Conservation (phyloP, 2,329 filamentous ascomycete species). For the Trichoderma sp. region DNA sequence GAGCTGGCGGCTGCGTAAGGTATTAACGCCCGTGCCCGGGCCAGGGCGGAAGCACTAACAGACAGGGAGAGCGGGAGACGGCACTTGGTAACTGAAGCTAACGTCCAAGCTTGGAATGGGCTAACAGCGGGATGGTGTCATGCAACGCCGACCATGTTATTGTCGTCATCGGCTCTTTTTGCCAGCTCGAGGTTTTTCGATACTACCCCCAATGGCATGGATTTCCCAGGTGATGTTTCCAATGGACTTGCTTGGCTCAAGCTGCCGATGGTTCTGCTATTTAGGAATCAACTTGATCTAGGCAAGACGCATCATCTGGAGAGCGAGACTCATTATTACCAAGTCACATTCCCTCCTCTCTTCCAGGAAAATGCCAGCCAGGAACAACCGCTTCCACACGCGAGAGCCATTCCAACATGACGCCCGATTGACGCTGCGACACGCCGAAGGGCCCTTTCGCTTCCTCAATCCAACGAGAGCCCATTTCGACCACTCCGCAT, state of each 20-base stretch:
- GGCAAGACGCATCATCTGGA: neutral
- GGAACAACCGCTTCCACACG: slow-evolving; percentile 25
- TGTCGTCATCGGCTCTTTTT: slow-evolving; percentile 22
- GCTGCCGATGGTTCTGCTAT: neutral
- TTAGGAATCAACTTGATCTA: neutral
- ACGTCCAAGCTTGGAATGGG: neutral
- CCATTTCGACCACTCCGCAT: slow-evolving; percentile 22
- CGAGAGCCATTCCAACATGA: slow-evolving; percentile 26
- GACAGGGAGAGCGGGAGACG: neutral
- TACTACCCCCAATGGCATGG: neutral
- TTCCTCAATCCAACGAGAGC: slow-evolving; percentile 29
- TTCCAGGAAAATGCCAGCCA: slow-evolving; percentile 4
- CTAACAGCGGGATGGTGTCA: neutral
- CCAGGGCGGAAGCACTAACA: neutral
- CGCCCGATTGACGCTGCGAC: slow-evolving; percentile 21
- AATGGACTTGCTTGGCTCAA: slow-evolving; percentile 4
- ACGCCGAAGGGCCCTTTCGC: slow-evolving; percentile 25
- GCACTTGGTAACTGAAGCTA: slow-evolving; percentile 15
- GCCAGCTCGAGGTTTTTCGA: neutral
- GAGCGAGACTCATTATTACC: neutral
- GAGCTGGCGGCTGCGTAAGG: neutral
- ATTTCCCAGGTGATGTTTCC: neutral
- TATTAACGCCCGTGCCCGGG: neutral
- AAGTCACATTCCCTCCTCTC: neutral
- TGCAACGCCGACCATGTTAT: slow-evolving; percentile 7